A percentile compares a stretch with the other conserved stretches of the same genome.
Evolutionary conservation across 192 early-diverging fungal genomes (phyloP).

Genomic region (Diversispora epigaea): DNA sequence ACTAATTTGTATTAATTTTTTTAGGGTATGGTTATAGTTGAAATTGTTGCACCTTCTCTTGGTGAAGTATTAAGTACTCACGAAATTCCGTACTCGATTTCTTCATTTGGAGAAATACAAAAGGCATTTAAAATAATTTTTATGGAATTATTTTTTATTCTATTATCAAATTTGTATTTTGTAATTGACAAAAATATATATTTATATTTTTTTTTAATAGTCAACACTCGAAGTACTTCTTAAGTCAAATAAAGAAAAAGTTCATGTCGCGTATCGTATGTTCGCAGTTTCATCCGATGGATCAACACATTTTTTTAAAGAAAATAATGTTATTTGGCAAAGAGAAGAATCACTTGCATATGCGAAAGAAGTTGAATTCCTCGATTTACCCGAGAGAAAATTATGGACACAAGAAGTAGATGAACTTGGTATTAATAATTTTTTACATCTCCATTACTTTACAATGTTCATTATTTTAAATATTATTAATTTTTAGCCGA

Average conservation of each 20-base stretch:
- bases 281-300: conserved; percentile 63
- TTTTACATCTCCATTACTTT: too few species aligned
- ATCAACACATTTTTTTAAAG: conserved; percentile 54
- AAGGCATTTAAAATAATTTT: conserved; percentile 7
- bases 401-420: conserved; percentile 65
- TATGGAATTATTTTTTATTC: too few species aligned
- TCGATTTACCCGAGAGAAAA: conserved; percentile 78
- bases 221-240: conserved; percentile 36
- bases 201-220: conserved; percentile 32
- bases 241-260: conserved; percentile 33
- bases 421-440: conserved; percentile 51
- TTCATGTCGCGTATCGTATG: conserved; percentile 41
- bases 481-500: too few species aligned
- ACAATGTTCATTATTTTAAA: too few species aligned
- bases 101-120: not conserved
- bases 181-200: not conserved
- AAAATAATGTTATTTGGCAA: conserved; percentile 61
- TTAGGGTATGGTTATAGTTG: conserved; percentile 1
- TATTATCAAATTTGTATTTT: not conserved
- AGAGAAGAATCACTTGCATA: conserved; percentile 84
- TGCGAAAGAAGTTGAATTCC: conserved; percentile 64
- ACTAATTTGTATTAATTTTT: not conserved
- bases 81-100: not conserved
- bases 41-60: conserved; percentile 2
- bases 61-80: not conserved